Evolutionary conservation across 768 basidiomycete species (phyloP).

Genomic region (Jaapia argillacea): DNA sequence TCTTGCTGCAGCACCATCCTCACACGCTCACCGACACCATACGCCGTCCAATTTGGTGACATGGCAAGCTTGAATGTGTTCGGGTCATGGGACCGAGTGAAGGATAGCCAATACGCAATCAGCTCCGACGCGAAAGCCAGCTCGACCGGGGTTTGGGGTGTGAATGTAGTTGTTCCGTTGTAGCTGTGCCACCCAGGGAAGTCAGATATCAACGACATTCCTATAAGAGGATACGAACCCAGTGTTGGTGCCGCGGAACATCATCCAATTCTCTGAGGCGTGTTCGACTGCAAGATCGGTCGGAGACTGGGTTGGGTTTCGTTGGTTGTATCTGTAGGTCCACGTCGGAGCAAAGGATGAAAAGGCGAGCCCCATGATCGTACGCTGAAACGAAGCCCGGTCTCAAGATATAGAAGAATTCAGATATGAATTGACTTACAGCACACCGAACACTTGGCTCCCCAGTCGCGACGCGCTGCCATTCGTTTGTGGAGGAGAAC

Average conservation of each 20-base stretch:
- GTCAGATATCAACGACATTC: too few relatives aligned
- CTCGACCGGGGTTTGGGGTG: constrained; percentile 33
- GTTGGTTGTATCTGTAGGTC: constrained; percentile 53
- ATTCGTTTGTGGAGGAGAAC: constrained; percentile 32
- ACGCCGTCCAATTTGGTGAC: constrained; percentile 41
- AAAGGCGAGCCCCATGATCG: constrained; percentile 35
- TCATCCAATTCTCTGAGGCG: constrained; percentile 60
- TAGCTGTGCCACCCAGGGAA: constrained; percentile 15
- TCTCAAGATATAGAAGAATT: neutral
- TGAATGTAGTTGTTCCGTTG: constrained; percentile 46
- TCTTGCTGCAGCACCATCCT: constrained; percentile 38
- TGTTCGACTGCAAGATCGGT: constrained; percentile 26
- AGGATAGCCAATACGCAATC: constrained; percentile 59
- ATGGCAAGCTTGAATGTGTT: constrained; percentile 42
- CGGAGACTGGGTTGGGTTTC: constrained; percentile 31
- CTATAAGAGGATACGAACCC: constrained; percentile 30
- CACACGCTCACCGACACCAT: constrained; percentile 17
- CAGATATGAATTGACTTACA: constrained; percentile 23
- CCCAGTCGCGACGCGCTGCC: constrained; percentile 36
- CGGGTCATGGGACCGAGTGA: constrained; percentile 46
- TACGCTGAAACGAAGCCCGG: constrained; percentile 20
- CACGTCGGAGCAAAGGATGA: constrained; percentile 26
- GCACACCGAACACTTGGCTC: constrained; percentile 42
- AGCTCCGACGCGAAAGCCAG: constrained; percentile 45
- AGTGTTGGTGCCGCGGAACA: constrained; percentile 51